Evolutionary conservation across 2,329 filamentous ascomycete genomes (phyloP).

Genomic region (Hypoxylon sp.): DNA sequence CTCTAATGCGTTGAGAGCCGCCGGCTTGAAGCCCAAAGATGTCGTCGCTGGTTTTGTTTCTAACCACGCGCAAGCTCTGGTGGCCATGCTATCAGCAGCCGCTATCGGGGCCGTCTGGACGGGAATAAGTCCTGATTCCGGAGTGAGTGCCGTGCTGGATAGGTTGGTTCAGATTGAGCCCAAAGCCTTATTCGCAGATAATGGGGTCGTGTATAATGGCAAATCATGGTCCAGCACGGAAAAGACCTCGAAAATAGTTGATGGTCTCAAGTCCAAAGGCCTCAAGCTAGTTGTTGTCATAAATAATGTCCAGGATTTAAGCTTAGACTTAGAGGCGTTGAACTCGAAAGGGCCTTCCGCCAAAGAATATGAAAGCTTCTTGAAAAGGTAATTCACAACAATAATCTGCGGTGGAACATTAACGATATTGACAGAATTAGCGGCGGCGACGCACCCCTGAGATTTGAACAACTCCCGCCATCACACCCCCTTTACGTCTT

Average conservation of each 20-base stretch:
- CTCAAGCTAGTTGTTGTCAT: conserved; percentile 82
- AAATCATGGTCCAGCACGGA: conserved; percentile 84
- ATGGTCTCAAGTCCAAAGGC: conserved; percentile 69
- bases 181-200: conserved; percentile 85
- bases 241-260: conserved; percentile 84
- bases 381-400: conserved; percentile 53
- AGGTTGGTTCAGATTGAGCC: conserved; percentile 88
- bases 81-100: conserved; percentile 88
- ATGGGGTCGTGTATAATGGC: conserved; percentile 90
- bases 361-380: conserved; percentile 61
- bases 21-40: conserved; percentile 70
- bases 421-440: conserved; percentile 40
- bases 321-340: conserved; percentile 60
- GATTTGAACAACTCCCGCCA: conserved; percentile 82
- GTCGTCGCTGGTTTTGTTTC: conserved; percentile 83
- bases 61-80: conserved; percentile 88
- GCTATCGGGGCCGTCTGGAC: conserved; percentile 93
- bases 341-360: conserved; percentile 57
- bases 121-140: conserved; percentile 91
- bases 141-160: conserved; percentile 91
- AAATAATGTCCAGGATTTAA: conserved; percentile 67
- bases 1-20: conserved; percentile 75
- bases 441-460: conserved; percentile 61
- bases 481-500: conserved; percentile 94
- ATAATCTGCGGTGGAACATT: background rate